Percentiles rank a stretch among this genome's conserved stretches.
Evolutionary conservation across 2,329 filamentous ascomycete genomes (phyloP).

Genomic region (Ascochyta clinopodiicola): DNA sequence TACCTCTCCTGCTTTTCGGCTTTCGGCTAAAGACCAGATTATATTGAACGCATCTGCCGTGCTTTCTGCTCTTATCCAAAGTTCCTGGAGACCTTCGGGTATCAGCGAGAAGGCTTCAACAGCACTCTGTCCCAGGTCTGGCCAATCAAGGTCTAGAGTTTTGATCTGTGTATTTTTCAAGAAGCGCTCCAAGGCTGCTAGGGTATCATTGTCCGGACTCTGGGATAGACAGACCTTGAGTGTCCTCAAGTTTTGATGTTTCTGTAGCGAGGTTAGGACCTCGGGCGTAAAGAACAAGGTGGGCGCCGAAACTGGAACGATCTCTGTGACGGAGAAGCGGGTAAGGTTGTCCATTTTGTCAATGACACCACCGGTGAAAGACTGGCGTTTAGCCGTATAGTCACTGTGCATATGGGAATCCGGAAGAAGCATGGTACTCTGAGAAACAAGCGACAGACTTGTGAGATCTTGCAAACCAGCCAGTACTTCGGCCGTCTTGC

Average conservation of each 20-base stretch:
- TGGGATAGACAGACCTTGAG: conserved; percentile 28
- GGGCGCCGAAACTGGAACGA: conserved; percentile 6
- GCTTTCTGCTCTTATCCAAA: conserved; percentile 28
- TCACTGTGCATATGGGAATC: conserved; percentile 12
- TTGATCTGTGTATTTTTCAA: conserved; percentile 23
- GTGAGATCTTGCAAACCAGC: conserved; percentile 27
- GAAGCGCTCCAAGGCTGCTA: conserved; percentile 26
- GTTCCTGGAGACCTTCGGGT: conserved; percentile 13
- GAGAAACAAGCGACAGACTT: conserved; percentile 30
- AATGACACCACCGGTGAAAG: conserved; percentile 24
- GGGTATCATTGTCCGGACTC: conserved; percentile 22
- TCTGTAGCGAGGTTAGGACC: conserved; percentile 26
- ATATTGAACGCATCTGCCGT: conserved; percentile 24
- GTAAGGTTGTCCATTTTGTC: conserved; percentile 25
- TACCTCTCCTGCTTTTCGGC: conserved; percentile 16
- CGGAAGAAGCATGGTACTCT: conserved; percentile 21
- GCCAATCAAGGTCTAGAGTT: conserved; percentile 37
- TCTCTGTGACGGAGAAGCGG: conserved; percentile 29
- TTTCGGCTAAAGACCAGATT: conserved; percentile 18
- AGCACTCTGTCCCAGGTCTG: conserved; percentile 22
- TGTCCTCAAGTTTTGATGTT: conserved; percentile 21
- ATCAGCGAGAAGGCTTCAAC: conserved; percentile 24
- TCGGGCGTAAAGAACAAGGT: conserved; percentile 31
- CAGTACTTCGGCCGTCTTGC: conserved; percentile 28
- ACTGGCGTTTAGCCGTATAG: conserved; percentile 24